These are phyloP conservation scores for Euphorbia peplus DNA, from an alignment of 345 rosid species.

Conservation along the genomic window DNA sequence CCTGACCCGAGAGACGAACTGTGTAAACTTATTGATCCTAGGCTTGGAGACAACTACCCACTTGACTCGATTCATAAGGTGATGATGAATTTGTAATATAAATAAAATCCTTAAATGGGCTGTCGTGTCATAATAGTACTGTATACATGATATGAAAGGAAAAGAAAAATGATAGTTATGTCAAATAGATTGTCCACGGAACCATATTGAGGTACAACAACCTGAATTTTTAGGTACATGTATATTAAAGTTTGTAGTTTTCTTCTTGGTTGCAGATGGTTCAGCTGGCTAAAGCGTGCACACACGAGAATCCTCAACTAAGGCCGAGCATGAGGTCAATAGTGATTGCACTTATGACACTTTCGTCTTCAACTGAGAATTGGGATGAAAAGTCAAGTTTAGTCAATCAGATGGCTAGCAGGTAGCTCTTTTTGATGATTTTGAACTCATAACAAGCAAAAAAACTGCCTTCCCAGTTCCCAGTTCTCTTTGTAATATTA, in stretches of 20 bases:
- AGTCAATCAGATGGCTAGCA: conserved; percentile 11
- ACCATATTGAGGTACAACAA: no score
- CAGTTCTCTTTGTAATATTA: no score
- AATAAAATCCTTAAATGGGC: background rate
- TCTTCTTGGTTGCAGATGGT: conserved; percentile 93
- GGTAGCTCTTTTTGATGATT: no score
- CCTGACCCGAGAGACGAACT: conserved; percentile 58
- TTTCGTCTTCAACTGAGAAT: conserved; percentile 67
- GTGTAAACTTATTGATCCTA: conserved; percentile 56
- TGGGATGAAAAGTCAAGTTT: conserved; percentile 50
- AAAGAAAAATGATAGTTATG: no score
- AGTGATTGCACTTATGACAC: conserved; percentile 72
- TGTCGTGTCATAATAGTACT: no score
- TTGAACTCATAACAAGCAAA: no score
- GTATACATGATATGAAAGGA: no score
- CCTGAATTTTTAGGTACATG: no score
- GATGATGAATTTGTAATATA: background rate
- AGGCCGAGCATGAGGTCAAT: conserved; percentile 79
- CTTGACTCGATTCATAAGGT: conserved; percentile 76
- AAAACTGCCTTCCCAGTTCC: no score
- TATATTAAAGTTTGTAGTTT: no score
- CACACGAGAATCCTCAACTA: conserved; percentile 67
- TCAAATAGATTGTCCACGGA: no score
- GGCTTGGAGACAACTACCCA: conserved; percentile 71
- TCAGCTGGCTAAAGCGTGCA: conserved; percentile 73